phyloP scores from a whole-genome alignment of 1,284 basidiomycete genomes.

The Cryptococcus jaspeensis region DNA sequence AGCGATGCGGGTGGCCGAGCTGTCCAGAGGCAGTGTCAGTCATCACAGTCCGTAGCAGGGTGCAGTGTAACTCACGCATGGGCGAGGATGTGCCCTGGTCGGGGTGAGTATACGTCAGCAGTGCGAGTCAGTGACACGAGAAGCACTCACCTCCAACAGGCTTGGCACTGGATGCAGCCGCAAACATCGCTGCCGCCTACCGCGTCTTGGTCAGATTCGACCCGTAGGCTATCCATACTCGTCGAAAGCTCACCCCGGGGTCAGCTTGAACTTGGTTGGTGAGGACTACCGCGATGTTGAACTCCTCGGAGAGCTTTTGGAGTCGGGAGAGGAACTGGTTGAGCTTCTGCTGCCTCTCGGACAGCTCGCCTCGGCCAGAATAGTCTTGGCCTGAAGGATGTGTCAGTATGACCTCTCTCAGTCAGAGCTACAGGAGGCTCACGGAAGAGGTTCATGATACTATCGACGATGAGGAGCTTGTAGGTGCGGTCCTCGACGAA shows the following conservation, averaged over 20 bases:
- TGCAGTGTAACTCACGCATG: slow-evolving; percentile 40
- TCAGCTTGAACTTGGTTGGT: slow-evolving; percentile 89
- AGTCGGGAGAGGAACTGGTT: slow-evolving; percentile 83
- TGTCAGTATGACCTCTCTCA: slow-evolving; percentile 6
- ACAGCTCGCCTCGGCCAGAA: slow-evolving; percentile 85
- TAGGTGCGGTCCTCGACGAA: slow-evolving; percentile 52
- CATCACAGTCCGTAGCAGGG: not conserved
- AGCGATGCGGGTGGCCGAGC: slow-evolving; percentile 45
- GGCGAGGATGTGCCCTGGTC: slow-evolving; percentile 47
- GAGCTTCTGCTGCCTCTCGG: slow-evolving; percentile 77
- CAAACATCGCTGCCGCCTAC: slow-evolving; percentile 80
- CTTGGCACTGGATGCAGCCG: slow-evolving; percentile 80
- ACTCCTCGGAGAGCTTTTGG: slow-evolving; percentile 84
- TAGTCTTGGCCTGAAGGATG: slow-evolving; percentile 64
- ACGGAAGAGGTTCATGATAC: slow-evolving; percentile 92
- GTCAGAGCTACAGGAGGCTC: slow-evolving; percentile 9
- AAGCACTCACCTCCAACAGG: slow-evolving; percentile 70
- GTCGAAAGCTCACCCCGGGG: slow-evolving; percentile 61
- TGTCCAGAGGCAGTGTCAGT: slow-evolving; percentile 5
- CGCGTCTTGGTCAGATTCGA: slow-evolving; percentile 4
- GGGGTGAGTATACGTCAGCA: not conserved
- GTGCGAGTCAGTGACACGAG: not conserved
- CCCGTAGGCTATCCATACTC: not conserved
- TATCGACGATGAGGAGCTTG: slow-evolving; percentile 62
- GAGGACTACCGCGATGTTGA: slow-evolving; percentile 76